Conservation (phyloP, 2,329 filamentous ascomycete species). For the Chaetomium olivaceum region DNA sequence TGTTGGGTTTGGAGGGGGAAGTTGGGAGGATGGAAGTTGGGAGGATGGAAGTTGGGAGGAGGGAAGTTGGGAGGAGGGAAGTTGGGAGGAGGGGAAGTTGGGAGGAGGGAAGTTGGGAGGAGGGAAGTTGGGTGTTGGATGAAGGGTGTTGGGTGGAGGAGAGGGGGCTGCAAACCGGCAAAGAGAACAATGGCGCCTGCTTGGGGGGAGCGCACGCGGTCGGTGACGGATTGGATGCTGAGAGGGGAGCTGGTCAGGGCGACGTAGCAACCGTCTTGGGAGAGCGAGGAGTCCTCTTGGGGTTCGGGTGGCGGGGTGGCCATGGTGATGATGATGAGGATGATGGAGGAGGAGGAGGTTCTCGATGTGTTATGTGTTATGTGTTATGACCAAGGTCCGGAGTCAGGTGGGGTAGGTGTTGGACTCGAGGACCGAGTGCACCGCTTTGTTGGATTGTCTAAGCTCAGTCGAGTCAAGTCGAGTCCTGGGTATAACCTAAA, state of each 20-base stretch:
- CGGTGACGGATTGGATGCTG: conserved; percentile 58
- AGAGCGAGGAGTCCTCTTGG: conserved; percentile 49
- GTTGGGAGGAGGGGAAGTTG: too few species aligned
- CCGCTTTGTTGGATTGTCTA: background rate
- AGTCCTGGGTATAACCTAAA: background rate
- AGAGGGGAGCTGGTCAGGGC: conserved; percentile 66
- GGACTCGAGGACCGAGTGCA: background rate
- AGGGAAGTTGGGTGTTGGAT: too few species aligned
- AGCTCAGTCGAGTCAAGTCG: background rate
- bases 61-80: too few species aligned
- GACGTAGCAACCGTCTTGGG: conserved; percentile 61
- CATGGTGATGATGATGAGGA: conserved; percentile 6
- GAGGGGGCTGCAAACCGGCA: conserved; percentile 53
- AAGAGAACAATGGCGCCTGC: conserved; percentile 78
- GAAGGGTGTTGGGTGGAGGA: too few species aligned
- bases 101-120: too few species aligned
- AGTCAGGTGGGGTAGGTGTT: background rate
- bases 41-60: too few species aligned
- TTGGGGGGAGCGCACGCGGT: conserved; percentile 68
- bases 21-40: too few species aligned
- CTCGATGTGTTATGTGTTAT: too few species aligned
- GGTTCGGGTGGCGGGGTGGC: conserved; percentile 34
- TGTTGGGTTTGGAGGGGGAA: too few species aligned
- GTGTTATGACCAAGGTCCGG: too few species aligned
- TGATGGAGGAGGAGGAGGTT: background rate